Base-by-base conservation (phyloP, 23 red algal species). In the Gracilaria domingensis region DNA sequence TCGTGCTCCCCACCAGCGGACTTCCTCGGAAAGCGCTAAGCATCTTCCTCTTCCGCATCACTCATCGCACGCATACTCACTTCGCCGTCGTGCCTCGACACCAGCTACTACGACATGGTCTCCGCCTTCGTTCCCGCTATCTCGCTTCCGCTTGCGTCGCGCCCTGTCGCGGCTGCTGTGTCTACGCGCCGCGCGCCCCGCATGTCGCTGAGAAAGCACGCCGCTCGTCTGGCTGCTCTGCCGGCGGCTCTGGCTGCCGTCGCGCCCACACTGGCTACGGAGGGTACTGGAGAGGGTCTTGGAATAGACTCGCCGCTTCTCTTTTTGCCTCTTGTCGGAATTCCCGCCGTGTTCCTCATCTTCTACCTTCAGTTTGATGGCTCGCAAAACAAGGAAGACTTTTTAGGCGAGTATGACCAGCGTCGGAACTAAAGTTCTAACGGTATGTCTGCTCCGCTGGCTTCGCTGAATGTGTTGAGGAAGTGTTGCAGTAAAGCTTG, bases 321-420 rank as follows among this genome's bases (percentile, higher is more conserved):
- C 1, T 96, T 84, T 82, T 37, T 96, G 33, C 94, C 94, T 20
- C 71, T 96, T 28, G 8, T 96, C 39, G 28, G 44, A 24, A 87
- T 96, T 49, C 94, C 94, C 6, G 83, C 87, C 70, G 79, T 83
- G 13, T 96, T 96, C 87, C 72, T 96, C 49, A 33, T 92, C 8
- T 80, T 96, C 23, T 96, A 87, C 61, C 61, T 96, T 34, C 84
- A 90, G 75, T 92, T 92, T 39, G 82, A 45, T 61, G 50, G 71
- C 35, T 71, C 72, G 17, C 94, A 96, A 69, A 76, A 81, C 70
- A 96, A 96, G 20, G 89, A 92, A 75, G 94, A 96, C 82, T 96
- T 96, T 71, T 66, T 92, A 17, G 94, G 94, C 30, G 55, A 64
- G 12, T 88, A 81, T 54, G 94, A 96, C 42, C 84, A 93, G 47